phyloP scores from a whole-genome alignment of 169 alveolate species.

The Amoebophrya sp. region DNA sequence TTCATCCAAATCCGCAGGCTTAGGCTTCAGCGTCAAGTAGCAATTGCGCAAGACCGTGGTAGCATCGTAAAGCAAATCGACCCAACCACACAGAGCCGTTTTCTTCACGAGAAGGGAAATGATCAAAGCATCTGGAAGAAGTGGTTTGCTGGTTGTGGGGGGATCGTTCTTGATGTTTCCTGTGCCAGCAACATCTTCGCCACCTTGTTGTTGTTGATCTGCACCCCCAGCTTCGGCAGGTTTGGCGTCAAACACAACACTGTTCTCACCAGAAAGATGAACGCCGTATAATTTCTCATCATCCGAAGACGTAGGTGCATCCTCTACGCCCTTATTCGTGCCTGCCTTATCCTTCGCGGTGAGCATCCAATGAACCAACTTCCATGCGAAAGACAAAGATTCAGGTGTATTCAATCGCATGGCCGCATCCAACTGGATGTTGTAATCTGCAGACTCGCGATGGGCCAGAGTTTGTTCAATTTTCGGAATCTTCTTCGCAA shows the following conservation, averaged over 20 bases:
- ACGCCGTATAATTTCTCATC: too few species aligned
- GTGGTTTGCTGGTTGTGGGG: too few species aligned
- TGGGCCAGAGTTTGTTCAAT: not conserved
- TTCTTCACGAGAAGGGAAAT: not conserved
- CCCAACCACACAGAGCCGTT: not conserved
- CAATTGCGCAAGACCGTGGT: not conserved
- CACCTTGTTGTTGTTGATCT: too few species aligned
- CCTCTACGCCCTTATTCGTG: too few species aligned
- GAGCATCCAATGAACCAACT: not conserved
- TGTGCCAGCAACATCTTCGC: too few species aligned
- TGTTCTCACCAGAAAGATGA: too few species aligned
- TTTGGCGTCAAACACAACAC: too few species aligned
- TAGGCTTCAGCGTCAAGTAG: not conserved
- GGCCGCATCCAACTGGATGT: not conserved
- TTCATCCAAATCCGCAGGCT: not conserved
- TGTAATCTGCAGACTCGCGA: not conserved
- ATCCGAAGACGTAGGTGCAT: too few species aligned
- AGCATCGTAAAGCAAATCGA: not conserved
- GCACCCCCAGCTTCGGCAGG: too few species aligned
- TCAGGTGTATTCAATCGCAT: not conserved
- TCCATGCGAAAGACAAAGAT: not conserved
- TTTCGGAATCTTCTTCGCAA: too few species aligned
- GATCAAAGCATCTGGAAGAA: not conserved
- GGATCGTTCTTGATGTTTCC: too few species aligned
- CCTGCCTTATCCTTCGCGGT: too few species aligned